Base-by-base conservation (phyloP, 192 early-diverging fungal genomes). In the Gonapodya sp. region DNA sequence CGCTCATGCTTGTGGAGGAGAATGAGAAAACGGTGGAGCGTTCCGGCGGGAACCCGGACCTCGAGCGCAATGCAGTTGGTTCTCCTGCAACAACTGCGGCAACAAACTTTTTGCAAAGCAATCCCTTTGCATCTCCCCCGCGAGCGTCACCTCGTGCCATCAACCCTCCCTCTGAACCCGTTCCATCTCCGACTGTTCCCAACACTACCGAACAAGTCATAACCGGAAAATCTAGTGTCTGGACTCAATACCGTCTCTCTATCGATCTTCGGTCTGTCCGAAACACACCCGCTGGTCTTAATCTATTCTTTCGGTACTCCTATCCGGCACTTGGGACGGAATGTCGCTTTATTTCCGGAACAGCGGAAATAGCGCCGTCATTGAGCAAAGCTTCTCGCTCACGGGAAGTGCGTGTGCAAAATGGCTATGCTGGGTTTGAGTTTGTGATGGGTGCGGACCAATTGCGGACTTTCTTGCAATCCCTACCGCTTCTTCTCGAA, bases 191-290 rank as follows among this genome's bases (percentile, higher is more conserved):
- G 24, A 24, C 46, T 24, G 8, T 64, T 8, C 46, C 46, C 8
- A 64, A 64, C 46, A 24, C 8, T 16, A 24, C 8, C 24, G 8
- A 64, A 8, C 8, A 16, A 16, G 46, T 64, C 8, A n/a, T n/a
- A n/a, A n/a, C n/a, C n/a, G n/a, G n/a, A n/a, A 24, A 8, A 64
- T 8, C 46, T 64, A 64, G 46, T 64, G 46, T 64, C 8, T 89
- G 88, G 89, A 85, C 86, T 79, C 89, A 89, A 73, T 89, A 86
- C 79, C 85, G 89, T 32, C 88, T 89, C 73, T 88, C 89, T 0
- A 87, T 89, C 36, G 89, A 89, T 32, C 77, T 89, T 16, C 85
- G 85, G 2, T 85, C 87, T 32, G 18, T 89, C 31, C 79, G 78
- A 35, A 80, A 84, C 80, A 80, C 73, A 18, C 46, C 46, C 8